Conservation (phyloP, 148 eudicot genomes). For the Polygonum maritimum region DNA sequence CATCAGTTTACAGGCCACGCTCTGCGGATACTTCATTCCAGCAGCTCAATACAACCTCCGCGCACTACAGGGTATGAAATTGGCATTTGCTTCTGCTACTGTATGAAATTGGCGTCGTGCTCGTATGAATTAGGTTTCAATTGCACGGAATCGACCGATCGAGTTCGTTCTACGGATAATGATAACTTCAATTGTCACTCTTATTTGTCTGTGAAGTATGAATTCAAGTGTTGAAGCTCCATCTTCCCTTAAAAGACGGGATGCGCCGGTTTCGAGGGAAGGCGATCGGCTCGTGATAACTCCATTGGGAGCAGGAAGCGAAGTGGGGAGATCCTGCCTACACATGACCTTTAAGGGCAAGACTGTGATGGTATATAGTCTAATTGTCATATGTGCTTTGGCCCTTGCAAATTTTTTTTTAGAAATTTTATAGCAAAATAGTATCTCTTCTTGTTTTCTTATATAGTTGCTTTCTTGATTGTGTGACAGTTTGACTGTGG, state of each 20-base stretch:
- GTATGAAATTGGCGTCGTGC: background rate
- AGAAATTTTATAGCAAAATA: background rate
- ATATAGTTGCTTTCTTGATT: background rate
- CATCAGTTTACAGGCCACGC: too few species aligned
- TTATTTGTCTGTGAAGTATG: constrained; percentile 26
- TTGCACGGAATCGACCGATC: background rate
- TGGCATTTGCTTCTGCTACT: background rate
- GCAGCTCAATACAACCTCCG: too few species aligned
- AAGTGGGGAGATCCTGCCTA: constrained; percentile 91
- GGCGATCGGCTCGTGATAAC: constrained; percentile 73
- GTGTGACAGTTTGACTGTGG: constrained; percentile 80
- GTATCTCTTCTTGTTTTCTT: background rate
- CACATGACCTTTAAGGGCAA: constrained; percentile 85
- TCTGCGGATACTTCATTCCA: too few species aligned
- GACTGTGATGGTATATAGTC: constrained; percentile 61
- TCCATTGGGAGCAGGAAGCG: constrained; percentile 87
- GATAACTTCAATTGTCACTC: background rate
- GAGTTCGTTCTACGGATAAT: background rate
- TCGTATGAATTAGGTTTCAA: too few species aligned
- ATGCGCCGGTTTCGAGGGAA: constrained; percentile 43
- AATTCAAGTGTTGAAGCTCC: constrained; percentile 48
- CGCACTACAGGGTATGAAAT: too few species aligned
- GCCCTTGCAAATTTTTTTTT: background rate
- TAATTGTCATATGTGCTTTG: constrained; percentile 2
- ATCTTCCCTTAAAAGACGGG: constrained; percentile 47